phyloP scores from a whole-genome alignment of 148 eudicot genomes.

The Oxyria digyna region DNA sequence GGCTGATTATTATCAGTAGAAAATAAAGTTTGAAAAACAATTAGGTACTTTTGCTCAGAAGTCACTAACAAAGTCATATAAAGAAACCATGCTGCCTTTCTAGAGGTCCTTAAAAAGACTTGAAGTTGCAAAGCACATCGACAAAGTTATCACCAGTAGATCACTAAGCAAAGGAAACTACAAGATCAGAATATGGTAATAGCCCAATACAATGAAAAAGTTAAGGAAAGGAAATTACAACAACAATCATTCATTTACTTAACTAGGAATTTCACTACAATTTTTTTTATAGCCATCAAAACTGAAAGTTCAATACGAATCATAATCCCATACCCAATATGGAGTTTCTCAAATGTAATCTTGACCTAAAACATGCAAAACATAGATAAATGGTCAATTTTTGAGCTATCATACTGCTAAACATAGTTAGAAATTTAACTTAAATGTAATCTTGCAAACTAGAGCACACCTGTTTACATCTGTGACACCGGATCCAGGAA shows the following conservation, averaged over 20 bases:
- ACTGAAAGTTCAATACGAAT: not conserved
- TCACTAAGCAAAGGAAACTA: not conserved
- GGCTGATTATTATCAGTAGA: not conserved
- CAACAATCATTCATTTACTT: not conserved
- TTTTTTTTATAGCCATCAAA: not conserved
- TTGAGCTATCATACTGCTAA: not conserved
- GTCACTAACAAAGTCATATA: not conserved
- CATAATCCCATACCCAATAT: not conserved
- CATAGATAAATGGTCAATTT: not conserved
- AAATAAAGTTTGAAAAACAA: not conserved
- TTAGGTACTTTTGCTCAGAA: not conserved
- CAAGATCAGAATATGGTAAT: not conserved
- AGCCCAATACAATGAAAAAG: not conserved
- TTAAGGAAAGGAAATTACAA: not conserved
- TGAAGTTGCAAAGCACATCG: not conserved
- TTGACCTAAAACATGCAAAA: not conserved
- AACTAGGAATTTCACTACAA: not conserved
- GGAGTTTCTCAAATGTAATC: not conserved
- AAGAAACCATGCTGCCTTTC: not conserved
- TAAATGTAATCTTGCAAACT: conserved; percentile 17
- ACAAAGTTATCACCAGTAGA: not conserved
- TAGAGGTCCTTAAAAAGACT: not conserved
- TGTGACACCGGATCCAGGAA: conserved; percentile 26
- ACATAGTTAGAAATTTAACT: not conserved
- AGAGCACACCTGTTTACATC: conserved; percentile 45